phyloP scores from a whole-genome alignment of 2,329 filamentous ascomycete species.

The Magnaporthales sp. region DNA sequence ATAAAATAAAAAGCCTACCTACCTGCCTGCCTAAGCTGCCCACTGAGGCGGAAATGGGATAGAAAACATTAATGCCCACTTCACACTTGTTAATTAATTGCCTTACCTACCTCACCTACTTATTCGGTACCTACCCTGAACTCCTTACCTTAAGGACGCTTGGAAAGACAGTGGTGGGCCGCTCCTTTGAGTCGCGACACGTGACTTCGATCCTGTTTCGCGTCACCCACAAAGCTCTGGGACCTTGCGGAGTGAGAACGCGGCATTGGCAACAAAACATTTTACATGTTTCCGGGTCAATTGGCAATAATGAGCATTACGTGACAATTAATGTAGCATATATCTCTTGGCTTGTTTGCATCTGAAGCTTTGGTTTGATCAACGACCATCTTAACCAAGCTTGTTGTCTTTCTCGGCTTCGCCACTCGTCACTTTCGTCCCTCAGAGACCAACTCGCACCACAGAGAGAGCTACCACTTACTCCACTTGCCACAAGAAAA shows the following conservation, averaged over 20 bases:
- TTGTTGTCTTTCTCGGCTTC: neutral
- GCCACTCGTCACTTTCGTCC: neutral
- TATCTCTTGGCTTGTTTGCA: neutral
- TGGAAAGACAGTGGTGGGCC: neutral
- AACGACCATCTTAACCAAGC: neutral
- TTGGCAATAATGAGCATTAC: neutral
- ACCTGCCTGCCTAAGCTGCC: too few relatives aligned
- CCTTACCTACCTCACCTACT: too few relatives aligned
- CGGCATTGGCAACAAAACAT: neutral
- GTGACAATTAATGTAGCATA: neutral
- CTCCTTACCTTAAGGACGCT: neutral
- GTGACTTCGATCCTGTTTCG: slow-evolving; percentile 3
- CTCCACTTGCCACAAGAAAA: neutral
- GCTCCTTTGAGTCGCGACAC: neutral
- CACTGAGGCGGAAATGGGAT: too few relatives aligned
- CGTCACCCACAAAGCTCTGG: neutral
- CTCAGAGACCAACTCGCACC: neutral
- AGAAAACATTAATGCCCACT: too few relatives aligned
- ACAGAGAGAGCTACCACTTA: neutral
- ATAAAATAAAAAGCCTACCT: neutral
- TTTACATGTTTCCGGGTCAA: neutral
- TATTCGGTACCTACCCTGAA: neutral
- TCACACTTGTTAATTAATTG: too few relatives aligned
- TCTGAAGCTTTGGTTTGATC: neutral
- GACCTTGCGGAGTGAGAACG: neutral